Base-by-base conservation (phyloP, 306 rosid species). In the Lathyrus sativus region DNA sequence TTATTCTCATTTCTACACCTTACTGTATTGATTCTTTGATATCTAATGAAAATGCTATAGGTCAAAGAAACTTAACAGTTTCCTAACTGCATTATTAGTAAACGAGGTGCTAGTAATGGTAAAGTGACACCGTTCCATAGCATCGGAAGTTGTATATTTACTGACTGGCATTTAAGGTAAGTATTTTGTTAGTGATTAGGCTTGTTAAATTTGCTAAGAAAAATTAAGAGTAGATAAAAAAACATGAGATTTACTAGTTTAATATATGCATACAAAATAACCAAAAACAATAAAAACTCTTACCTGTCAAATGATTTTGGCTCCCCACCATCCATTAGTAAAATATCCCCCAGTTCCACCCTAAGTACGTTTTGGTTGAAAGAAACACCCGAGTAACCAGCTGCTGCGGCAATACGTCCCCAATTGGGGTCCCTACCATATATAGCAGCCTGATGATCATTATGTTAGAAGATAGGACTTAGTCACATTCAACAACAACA, bases 371-470 rank as follows among this genome's bases (percentile, higher is more conserved):
- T 82, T 82, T 86, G 97, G 63, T 84, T 76, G 71, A 93, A 93
- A 26, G 86, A 39, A 74, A 90, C 75, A 73, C 99, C 99, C 0
- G 97, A 83, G 76, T 88, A 88, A 53, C 97, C 99, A 24, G 99
- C 95, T 17, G 99, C 97, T 22, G 81, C 80, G 19, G 97, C 99
- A 41, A 93, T 90, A 62, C 97, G 96, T 60, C 99, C 99, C 99
- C 99, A 93, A 22, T 93, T 90, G 42, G 99, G 97, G 71, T 88
- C 99, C 87, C 97, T 83, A 33, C 98, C 98, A 55, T 87, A 89
- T 54, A 89, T 78, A 56, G 98, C 96, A 42, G 98, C 89, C 96
- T 92, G 85, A 62, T 65, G 57, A 75, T 76, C 41, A 72, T 44
- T 59, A 54, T 45, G 42, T 41, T n/a, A 65, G 62, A 28, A 45